These are phyloP conservation scores for Decorospora gaudefroyi DNA, from an alignment of 2,329 filamentous ascomycete genomes.

Conservation along the genomic window DNA sequence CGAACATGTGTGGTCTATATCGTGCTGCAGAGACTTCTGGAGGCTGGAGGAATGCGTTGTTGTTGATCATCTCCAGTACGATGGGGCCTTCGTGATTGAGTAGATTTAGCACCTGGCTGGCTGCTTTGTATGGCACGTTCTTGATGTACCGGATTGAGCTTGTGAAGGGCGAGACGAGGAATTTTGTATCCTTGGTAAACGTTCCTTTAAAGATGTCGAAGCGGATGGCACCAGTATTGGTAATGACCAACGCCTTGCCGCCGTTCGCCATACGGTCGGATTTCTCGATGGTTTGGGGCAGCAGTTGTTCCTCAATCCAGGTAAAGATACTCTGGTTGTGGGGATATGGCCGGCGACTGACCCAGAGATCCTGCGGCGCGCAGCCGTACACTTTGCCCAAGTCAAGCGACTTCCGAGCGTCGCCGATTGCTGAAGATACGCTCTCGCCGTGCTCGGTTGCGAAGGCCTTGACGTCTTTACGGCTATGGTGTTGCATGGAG, in stretches of 20 bases:
- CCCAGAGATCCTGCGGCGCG: slow-evolving; percentile 78
- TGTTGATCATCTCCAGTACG: slow-evolving; percentile 40
- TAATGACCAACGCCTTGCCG: slow-evolving; percentile 70
- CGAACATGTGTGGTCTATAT: slow-evolving; percentile 27
- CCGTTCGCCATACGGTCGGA: slow-evolving; percentile 50
- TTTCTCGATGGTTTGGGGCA: slow-evolving; percentile 67
- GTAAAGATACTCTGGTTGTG: slow-evolving; percentile 75
- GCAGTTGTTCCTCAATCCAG: slow-evolving; percentile 75
- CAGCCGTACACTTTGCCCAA: slow-evolving; percentile 82
- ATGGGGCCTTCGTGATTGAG: slow-evolving; percentile 63
- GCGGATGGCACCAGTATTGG: slow-evolving; percentile 88
- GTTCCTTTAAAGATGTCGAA: slow-evolving; percentile 94
- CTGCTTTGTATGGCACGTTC: slow-evolving; percentile 78
- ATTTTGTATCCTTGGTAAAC: slow-evolving; percentile 87
- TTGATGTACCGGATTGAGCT: slow-evolving; percentile 77
- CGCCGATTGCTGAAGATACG: slow-evolving; percentile 69
- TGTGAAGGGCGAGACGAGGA: slow-evolving; percentile 83
- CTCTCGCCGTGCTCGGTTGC: slow-evolving; percentile 73
- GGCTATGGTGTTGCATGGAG: slow-evolving; percentile 80
- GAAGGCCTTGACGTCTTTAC: slow-evolving; percentile 72
- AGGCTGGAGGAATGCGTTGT: slow-evolving; percentile 49
- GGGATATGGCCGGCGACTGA: slow-evolving; percentile 76
- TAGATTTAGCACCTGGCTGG: slow-evolving; percentile 66
- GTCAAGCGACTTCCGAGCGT: slow-evolving; percentile 69
- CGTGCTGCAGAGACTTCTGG: slow-evolving; percentile 51